These are phyloP conservation scores for Heterobasidion occidentale DNA, from an alignment of 1,284 basidiomycete species.

Conservation along the genomic window DNA sequence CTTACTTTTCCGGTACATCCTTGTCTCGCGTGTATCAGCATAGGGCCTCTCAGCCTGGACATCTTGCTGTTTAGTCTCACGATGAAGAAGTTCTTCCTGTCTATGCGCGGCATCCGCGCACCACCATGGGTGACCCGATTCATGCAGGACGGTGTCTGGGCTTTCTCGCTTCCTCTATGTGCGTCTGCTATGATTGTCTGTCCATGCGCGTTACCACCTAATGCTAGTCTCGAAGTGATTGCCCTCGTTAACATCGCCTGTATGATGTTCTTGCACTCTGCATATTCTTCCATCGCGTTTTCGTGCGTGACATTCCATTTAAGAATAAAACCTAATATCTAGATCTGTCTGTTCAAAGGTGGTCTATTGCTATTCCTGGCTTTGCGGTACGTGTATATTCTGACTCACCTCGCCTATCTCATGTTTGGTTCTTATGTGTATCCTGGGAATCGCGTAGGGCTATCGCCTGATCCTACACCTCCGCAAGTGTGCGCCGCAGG, in stretches of 20 bases:
- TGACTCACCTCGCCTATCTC: neutral
- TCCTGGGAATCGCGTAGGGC: neutral
- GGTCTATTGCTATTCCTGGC: constrained; percentile 18
- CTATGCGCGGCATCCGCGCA: constrained; percentile 17
- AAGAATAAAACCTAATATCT: neutral
- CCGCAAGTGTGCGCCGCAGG: neutral
- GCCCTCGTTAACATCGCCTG: constrained; percentile 14
- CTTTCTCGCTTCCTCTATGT: constrained; percentile 16
- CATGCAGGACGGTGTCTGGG: constrained; percentile 20
- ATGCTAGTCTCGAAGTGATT: constrained; percentile 9
- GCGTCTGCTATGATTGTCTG: neutral
- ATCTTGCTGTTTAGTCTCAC: neutral
- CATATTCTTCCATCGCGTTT: constrained; percentile 15
- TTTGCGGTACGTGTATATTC: constrained; percentile 9
- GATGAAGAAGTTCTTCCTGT: constrained; percentile 1
- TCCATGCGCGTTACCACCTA: neutral
- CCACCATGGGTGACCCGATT: constrained; percentile 16
- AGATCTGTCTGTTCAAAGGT: constrained; percentile 9
- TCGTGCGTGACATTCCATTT: constrained; percentile 12
- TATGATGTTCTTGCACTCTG: constrained; percentile 10
- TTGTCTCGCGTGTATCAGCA: neutral
- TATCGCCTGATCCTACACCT: neutral
- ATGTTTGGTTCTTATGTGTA: neutral
- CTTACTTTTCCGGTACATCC: too few species aligned
- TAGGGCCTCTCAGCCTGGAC: neutral